Conservation (phyloP, 805 yeast species). For the Priceomyces fermenticarens region DNA sequence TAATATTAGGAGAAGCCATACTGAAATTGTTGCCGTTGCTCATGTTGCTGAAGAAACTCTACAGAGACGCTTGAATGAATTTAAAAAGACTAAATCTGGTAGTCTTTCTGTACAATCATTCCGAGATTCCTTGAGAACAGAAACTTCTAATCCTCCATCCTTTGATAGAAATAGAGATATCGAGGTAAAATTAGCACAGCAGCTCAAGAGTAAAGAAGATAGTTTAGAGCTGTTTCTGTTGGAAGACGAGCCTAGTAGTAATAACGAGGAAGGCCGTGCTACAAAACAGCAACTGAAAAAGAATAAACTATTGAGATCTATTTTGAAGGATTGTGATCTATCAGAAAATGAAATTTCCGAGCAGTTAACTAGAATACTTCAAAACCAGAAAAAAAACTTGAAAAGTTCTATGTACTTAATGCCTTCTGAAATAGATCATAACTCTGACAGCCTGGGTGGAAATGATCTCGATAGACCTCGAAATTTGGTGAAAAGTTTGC, state of each 20-base stretch:
- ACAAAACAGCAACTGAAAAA: conserved; percentile 10
- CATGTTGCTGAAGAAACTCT: conserved; percentile 93
- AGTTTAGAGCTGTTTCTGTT: conserved; percentile 19
- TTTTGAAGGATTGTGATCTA: conserved; percentile 29
- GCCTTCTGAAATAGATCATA: conserved; percentile 17
- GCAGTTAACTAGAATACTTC: conserved; percentile 19
- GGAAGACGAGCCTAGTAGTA: conserved; percentile 9
- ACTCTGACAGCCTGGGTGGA: conserved; percentile 11
- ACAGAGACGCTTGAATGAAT: conserved; percentile 86
- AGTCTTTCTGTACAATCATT: conserved; percentile 70
- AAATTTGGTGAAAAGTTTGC: conserved; percentile 52
- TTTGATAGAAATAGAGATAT: conserved; percentile 58
- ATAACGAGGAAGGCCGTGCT: conserved; percentile 5
- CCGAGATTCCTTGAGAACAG: conserved; percentile 45
- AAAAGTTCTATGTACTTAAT: conserved; percentile 17
- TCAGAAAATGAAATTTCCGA: conserved; percentile 22
- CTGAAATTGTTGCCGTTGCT: conserved; percentile 92
- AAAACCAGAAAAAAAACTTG: conserved; percentile 18
- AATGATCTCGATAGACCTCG: conserved; percentile 31
- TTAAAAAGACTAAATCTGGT: conserved; percentile 74
- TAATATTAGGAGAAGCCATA: conserved; percentile 84
- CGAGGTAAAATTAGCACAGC: conserved; percentile 40
- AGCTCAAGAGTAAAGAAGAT: conserved; percentile 19
- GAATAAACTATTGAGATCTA: conserved; percentile 20
- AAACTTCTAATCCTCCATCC: conserved; percentile 78